These are phyloP conservation scores for Saccharum hybrid DNA, from an alignment of 202 grass and related monocot genomes.

Conservation along the genomic window DNA sequence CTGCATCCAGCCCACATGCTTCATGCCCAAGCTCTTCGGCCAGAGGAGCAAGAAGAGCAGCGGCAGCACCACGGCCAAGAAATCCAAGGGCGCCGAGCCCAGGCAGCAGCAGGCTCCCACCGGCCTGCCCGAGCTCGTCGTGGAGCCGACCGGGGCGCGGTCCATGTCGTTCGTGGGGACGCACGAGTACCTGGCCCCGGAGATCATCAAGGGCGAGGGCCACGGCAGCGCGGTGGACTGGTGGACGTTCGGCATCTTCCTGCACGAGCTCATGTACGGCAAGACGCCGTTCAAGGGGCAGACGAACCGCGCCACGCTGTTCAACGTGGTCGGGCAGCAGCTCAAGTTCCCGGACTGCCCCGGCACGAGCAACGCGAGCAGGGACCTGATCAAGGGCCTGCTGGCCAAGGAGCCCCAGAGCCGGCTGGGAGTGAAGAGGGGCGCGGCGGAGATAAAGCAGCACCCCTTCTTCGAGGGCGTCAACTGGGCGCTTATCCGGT, in stretches of 20 bases:
- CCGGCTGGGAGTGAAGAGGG: conserved; percentile 71
- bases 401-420: conserved; percentile 72
- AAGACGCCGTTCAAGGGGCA: conserved; percentile 85
- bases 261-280: conserved; percentile 76
- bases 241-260: conserved; percentile 81
- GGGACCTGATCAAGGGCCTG: conserved; percentile 69
- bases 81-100: conserved; percentile 23
- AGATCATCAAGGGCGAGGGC: conserved; percentile 85
- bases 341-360: conserved; percentile 70
- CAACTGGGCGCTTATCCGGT: conserved; percentile 88
- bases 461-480: conserved; percentile 80
- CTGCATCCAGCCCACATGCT: conserved; percentile 75
- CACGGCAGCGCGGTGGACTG: conserved; percentile 84
- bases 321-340: conserved; percentile 86
- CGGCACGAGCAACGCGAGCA: conserved; percentile 59
- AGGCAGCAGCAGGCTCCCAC: conserved; percentile 35
- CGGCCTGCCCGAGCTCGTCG: conserved; percentile 63
- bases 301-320: conserved; percentile 75
- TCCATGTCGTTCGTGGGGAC: conserved; percentile 83
- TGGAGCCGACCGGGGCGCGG: conserved; percentile 64
- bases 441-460: conserved; percentile 81
- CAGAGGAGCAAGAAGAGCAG: conserved; percentile 59
- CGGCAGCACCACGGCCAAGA: conserved; percentile 19
- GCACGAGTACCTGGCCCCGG: conserved; percentile 74
- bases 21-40: conserved; percentile 71